Conservation (phyloP, 2,329 filamentous ascomycete species). For the Hymenoscyphus occultus region DNA sequence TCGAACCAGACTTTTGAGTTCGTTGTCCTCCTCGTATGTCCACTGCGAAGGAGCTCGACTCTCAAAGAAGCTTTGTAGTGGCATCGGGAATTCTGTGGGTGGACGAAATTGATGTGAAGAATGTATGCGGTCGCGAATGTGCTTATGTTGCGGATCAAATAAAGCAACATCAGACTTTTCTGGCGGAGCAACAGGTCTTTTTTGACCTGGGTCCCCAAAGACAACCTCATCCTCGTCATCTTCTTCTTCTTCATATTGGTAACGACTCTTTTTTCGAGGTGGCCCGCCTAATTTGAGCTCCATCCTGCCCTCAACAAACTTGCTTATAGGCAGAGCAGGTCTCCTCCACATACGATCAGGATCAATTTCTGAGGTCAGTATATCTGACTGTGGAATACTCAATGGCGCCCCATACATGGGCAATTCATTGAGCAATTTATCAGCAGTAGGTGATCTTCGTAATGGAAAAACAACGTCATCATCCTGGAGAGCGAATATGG, state of each 20-base stretch:
- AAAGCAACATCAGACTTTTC: conserved; percentile 76
- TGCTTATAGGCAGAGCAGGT: conserved; percentile 79
- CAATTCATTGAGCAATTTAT: conserved; percentile 75
- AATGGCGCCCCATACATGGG: conserved; percentile 72
- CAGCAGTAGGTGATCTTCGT: conserved; percentile 68
- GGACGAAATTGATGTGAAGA: conserved; percentile 90
- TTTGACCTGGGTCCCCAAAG: conserved; percentile 26
- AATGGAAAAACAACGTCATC: conserved; percentile 80
- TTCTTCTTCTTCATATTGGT: conserved; percentile 72
- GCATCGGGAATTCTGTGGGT: conserved; percentile 89
- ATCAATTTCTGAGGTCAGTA: conserved; percentile 55
- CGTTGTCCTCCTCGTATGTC: conserved; percentile 87
- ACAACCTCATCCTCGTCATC: conserved; percentile 54
- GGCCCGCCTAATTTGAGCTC: conserved; percentile 63
- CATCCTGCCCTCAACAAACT: conserved; percentile 80
- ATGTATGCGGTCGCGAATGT: conserved; percentile 84
- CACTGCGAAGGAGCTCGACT: conserved; percentile 84
- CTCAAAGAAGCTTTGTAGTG: conserved; percentile 86
- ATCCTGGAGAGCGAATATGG: conserved; percentile 77
- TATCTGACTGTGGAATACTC: conserved; percentile 55
- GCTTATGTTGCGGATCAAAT: conserved; percentile 85
- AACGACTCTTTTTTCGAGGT: conserved; percentile 76
- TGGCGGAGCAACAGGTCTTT: conserved; percentile 53
- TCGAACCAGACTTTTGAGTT: conserved; percentile 77
- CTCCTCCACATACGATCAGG: conserved; percentile 72